Evolutionary conservation across 176 grass and related monocot genomes (phyloP).

Genomic region (Phoenix roebelenii): DNA sequence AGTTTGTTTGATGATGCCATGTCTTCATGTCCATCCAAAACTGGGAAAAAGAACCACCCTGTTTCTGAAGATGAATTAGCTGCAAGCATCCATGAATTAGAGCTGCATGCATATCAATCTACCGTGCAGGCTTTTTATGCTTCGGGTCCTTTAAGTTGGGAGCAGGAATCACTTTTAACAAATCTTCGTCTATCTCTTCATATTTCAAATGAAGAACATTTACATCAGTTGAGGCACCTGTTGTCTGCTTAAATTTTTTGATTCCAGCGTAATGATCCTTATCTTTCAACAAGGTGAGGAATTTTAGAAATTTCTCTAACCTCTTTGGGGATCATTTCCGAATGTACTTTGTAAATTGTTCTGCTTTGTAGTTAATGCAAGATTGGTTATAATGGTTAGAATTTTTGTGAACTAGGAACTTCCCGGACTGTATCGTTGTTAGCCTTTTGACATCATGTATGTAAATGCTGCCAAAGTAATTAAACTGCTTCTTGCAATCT

Average conservation of each 20-base stretch:
- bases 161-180: constrained; percentile 70
- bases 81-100: constrained; percentile 40
- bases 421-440: not conserved
- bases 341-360: too few relatives aligned
- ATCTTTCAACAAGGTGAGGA: not conserved
- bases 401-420: too few relatives aligned
- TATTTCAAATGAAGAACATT: constrained; percentile 68
- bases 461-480: not conserved
- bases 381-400: too few relatives aligned
- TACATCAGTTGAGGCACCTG: constrained; percentile 51
- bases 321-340: not conserved
- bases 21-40: constrained; percentile 32
- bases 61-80: constrained; percentile 3
- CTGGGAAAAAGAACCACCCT: constrained; percentile 1
- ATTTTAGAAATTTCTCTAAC: constrained; percentile 3
- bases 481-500: too few relatives aligned
- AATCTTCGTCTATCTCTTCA: constrained; percentile 71
- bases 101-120: constrained; percentile 56
- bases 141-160: constrained; percentile 63
- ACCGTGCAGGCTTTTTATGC: constrained; percentile 54
- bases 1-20: constrained; percentile 30
- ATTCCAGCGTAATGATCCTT: not conserved
- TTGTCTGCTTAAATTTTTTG: constrained; percentile 29
- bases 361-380: too few relatives aligned
- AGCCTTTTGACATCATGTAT: constrained; percentile 13